Base-by-base conservation (phyloP, 306 rosid genomes). In the Ormosia emarginata region DNA sequence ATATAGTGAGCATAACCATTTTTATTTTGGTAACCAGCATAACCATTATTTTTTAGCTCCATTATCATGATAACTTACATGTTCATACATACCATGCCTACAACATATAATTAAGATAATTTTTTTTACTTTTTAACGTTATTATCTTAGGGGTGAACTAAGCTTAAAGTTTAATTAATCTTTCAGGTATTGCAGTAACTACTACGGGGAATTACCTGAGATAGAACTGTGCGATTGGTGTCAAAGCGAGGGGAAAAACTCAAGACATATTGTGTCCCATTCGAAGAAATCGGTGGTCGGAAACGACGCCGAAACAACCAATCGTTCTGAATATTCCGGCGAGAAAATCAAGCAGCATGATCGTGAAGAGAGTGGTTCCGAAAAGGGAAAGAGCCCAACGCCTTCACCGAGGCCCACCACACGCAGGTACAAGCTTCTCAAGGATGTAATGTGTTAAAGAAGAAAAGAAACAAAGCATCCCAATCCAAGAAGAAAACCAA, bases 391-490 rank as follows among this genome's bases (percentile, higher is more conserved):
- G 53, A 85, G 81, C 32, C 85, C 89, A 9, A 83, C 84, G 0
- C 94, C 97, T 30, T 95, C 98, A 2, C 99, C 99, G 0, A 71
- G 97, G 18, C 81, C 97, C 32, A 81, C 90, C 33, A 86, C 98
- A 41, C 95, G 99, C 81, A 92, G 99, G 97, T 95, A 95, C 91
- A 95, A 95, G 94, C 99, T 95, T 90, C 99, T 95, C 81, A 95
- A 95, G 94, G 99, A 95, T 83, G 99, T 95, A 61, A 93, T 95
- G 98, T 95, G 98, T 86, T 93, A 73, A 47, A 32, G 69, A 8
- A 37, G 5, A 46, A 50, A 62, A 10, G 4, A 37, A 67, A 37
- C 15, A 12, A 59, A 59, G 24, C 33, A 4, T 47, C 56, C 11
- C 3, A 73, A 40, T 67, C 46, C 32, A 3, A 49, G 75, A 84